Conservation (phyloP, 768 basidiomycete species). For the Lactarius pseudohatsudake region DNA sequence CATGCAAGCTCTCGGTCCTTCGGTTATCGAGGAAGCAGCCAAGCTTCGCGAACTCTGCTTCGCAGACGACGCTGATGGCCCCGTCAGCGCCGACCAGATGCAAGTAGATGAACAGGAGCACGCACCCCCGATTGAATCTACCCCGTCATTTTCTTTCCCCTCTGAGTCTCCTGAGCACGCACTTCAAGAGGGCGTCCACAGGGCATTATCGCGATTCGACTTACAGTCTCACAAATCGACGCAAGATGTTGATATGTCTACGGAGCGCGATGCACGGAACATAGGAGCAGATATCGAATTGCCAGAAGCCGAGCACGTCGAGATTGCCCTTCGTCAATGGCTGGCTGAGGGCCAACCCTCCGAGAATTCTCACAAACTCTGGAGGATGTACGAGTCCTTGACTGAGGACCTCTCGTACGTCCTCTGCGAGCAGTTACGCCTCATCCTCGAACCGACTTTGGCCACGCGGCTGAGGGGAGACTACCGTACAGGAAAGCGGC, state of each 20-base stretch:
- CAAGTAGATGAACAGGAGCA: constrained; percentile 45
- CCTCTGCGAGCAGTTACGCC: constrained; percentile 93
- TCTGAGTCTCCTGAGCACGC: constrained; percentile 35
- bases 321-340: constrained; percentile 61
- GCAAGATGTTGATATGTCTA: constrained; percentile 30
- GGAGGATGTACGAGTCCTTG: constrained; percentile 87
- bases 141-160: constrained; percentile 33
- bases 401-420: constrained; percentile 89
- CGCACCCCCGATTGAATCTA: not conserved
- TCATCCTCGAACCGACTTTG: constrained; percentile 92
- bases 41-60: constrained; percentile 81
- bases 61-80: constrained; percentile 53
- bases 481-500: constrained; percentile 94
- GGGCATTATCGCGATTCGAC: constrained; percentile 45
- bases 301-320: constrained; percentile 39
- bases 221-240: constrained; percentile 22
- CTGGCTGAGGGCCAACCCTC: constrained; percentile 56
- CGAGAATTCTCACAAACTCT: constrained; percentile 67
- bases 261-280: constrained; percentile 9
- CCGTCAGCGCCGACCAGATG: constrained; percentile 43
- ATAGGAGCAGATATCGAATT: constrained; percentile 33
- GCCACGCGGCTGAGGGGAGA: constrained; percentile 95
- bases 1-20: constrained; percentile 88
- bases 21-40: constrained; percentile 79
- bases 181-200: constrained; percentile 41